These are phyloP conservation scores for Fusarium sp. DNA, from an alignment of 2,329 filamentous ascomycete genomes.

Conservation along the genomic window DNA sequence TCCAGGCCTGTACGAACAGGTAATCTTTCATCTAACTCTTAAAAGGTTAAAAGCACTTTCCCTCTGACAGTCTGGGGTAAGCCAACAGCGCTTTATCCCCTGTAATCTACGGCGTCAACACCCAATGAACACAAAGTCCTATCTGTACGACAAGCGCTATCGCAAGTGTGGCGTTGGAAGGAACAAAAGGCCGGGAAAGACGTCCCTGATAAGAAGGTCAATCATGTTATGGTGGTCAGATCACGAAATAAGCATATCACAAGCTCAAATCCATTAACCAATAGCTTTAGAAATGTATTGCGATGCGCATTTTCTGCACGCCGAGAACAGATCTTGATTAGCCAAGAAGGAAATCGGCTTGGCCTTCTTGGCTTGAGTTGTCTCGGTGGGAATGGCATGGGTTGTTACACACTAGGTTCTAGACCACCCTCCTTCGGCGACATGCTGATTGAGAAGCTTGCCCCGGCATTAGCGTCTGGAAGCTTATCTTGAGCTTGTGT, in stretches of 20 bases:
- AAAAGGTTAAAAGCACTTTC: not conserved
- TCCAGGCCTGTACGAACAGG: not conserved
- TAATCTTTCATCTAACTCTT: not conserved
- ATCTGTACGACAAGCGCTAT: slow-evolving; percentile 24
- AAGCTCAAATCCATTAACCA: not conserved
- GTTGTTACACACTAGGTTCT: slow-evolving; percentile 1
- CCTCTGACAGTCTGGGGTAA: slow-evolving; percentile 20
- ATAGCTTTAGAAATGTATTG: not conserved
- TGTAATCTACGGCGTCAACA: not conserved
- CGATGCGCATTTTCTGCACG: not conserved
- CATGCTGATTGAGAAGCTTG: slow-evolving; percentile 16
- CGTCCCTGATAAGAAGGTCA: slow-evolving; percentile 31
- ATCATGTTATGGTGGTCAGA: slow-evolving; percentile 25
- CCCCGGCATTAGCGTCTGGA: slow-evolving; percentile 14
- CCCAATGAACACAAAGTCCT: not conserved
- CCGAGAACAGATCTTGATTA: not conserved
- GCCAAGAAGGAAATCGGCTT: not conserved
- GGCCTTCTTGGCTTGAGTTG: not conserved
- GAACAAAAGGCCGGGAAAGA: slow-evolving; percentile 19
- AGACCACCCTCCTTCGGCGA: slow-evolving; percentile 25
- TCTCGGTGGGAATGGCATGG: not conserved
- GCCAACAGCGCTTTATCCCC: not conserved
- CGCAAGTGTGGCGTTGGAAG: slow-evolving; percentile 17
- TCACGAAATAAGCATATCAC: not conserved
- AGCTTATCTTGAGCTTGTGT: slow-evolving; percentile 30